A percentile compares a stretch with the other conserved stretches of the same genome.
phyloP scores from a whole-genome alignment of 441 rosid genomes.

The Gossypium gossypioides region DNA sequence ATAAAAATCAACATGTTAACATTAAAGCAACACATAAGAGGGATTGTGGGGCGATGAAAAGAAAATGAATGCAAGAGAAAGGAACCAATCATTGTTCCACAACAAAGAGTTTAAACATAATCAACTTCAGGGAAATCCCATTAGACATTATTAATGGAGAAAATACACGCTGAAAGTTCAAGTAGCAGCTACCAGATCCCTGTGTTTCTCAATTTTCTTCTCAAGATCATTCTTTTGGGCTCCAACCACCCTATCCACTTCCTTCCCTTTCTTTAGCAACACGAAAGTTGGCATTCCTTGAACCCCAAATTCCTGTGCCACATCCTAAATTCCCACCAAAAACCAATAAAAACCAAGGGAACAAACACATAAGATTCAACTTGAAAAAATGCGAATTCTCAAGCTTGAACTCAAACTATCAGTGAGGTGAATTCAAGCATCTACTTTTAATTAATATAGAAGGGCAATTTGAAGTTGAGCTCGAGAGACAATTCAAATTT shows the following conservation, averaged over 20 bases:
- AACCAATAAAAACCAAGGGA: neutral
- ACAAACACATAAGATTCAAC: neutral
- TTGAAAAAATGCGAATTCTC: too few species aligned
- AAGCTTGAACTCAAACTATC: too few species aligned
- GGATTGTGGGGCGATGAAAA: neutral
- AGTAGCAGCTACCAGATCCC: conserved; percentile 11
- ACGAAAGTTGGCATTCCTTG: conserved; percentile 88
- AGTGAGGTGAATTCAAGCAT: too few species aligned
- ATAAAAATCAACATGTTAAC: neutral
- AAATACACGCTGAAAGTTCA: neutral
- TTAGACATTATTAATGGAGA: neutral
- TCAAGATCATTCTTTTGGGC: conserved; percentile 53
- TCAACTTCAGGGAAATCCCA: neutral
- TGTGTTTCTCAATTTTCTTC: conserved; percentile 41
- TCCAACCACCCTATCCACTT: conserved; percentile 60
- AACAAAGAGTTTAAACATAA: neutral
- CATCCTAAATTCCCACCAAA: conserved; percentile 33
- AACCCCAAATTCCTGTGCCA: conserved; percentile 57
- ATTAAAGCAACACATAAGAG: neutral
- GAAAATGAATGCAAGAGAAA: neutral
- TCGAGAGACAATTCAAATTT: too few species aligned
- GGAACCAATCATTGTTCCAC: neutral
- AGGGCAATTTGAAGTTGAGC: too few species aligned
- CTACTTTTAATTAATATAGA: too few species aligned
- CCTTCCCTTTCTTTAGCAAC: conserved; percentile 67